phyloP scores from a whole-genome alignment of 768 basidiomycete genomes.

The Austroboletus eburneus region DNA sequence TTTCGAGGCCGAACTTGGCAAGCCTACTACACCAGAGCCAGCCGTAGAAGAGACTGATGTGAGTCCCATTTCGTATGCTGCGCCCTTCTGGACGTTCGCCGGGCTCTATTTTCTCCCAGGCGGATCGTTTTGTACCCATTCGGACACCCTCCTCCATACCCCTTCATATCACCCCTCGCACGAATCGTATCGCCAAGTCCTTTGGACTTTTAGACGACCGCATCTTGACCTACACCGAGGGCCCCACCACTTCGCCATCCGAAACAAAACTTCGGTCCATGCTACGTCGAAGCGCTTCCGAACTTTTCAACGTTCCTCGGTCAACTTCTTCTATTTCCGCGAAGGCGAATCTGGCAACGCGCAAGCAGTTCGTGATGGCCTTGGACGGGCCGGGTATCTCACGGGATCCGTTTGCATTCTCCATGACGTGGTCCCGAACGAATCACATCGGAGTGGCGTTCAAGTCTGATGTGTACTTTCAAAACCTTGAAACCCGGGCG shows the following conservation, averaged over 20 bases:
- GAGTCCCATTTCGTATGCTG: conserved; percentile 10
- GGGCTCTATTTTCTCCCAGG: conserved; percentile 34
- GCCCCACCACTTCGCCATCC: conserved; percentile 22
- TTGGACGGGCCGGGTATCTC: conserved; percentile 65
- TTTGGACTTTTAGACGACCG: conserved; percentile 58
- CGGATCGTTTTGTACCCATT: conserved; percentile 58
- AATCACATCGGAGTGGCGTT: conserved; percentile 65
- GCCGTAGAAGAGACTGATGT: conserved; percentile 27
- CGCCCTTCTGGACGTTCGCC: background rate
- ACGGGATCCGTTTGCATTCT: conserved; percentile 48
- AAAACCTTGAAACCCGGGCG: conserved; percentile 51
- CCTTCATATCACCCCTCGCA: conserved; percentile 60
- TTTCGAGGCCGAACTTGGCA: conserved; percentile 32
- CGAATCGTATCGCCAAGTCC: conserved; percentile 59
- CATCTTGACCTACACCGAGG: conserved; percentile 50
- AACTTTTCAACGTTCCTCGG: conserved; percentile 40
- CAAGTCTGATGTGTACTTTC: conserved; percentile 54
- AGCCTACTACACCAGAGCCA: conserved; percentile 11
- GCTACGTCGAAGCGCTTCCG: conserved; percentile 49
- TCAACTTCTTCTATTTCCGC: conserved; percentile 43
- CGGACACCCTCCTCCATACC: conserved; percentile 50
- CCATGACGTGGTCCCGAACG: conserved; percentile 56
- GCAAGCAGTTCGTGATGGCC: conserved; percentile 51
- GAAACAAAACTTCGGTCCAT: conserved; percentile 43
- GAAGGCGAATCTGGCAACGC: conserved; percentile 51